Percentiles rank a stretch among this genome's conserved stretches.
Evolutionary conservation across 2,329 filamentous ascomycete species (phyloP).

Genomic region (Arthrobotrys iridis): DNA sequence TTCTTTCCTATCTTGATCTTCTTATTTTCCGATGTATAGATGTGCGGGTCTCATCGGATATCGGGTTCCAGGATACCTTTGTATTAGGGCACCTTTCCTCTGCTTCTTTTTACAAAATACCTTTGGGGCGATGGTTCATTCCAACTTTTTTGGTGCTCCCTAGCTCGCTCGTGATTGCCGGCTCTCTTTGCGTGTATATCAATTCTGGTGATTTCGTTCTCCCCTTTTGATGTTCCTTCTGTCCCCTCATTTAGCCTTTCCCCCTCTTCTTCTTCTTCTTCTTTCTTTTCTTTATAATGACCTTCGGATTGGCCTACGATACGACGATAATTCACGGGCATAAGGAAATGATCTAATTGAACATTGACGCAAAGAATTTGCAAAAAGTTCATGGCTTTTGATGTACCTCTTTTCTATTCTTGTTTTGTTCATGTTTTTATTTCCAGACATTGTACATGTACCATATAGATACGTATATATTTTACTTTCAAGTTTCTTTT

Average conservation of each 20-base stretch:
- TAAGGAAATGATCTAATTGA: neutral
- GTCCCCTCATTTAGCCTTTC: neutral
- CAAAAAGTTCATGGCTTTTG: neutral
- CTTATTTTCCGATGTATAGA: slow-evolving; percentile 26
- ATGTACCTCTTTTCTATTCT: neutral
- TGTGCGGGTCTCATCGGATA: slow-evolving; percentile 26
- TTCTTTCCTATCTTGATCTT: neutral
- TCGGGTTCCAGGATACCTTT: slow-evolving; percentile 8
- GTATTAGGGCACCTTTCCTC: neutral
- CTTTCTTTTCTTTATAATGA: slow-evolving; percentile 6
- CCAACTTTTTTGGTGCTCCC: neutral
- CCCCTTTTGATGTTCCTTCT: neutral
- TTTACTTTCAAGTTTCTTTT: slow-evolving; percentile 11
- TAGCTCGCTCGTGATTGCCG: neutral
- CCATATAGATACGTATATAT: neutral
- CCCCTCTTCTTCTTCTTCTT: neutral
- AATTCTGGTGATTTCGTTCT: neutral
- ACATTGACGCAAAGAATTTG: neutral
- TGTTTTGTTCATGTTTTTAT: neutral
- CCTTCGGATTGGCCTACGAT: slow-evolving; percentile 3
- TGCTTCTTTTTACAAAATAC: neutral
- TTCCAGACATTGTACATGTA: neutral
- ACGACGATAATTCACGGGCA: neutral
- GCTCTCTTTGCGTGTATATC: neutral
- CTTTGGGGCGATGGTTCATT: neutral